Percentiles rank a stretch among this genome's conserved stretches.
Evolutionary conservation across 2,329 filamentous ascomycete genomes (phyloP).

Genomic region (Ascochyta fabae): DNA sequence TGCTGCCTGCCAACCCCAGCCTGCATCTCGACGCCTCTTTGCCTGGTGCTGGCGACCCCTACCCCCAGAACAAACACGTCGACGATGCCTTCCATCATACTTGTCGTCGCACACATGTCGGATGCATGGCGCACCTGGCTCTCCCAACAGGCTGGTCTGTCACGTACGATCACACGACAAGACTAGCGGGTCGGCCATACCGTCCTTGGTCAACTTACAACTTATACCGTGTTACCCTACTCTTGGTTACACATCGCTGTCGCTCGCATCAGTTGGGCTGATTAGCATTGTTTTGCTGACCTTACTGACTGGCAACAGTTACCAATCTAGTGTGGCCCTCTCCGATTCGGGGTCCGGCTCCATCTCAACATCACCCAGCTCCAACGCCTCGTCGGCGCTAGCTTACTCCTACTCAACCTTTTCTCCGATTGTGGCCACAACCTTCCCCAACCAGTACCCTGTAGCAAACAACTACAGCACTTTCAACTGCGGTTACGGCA

Average conservation of each 20-base stretch:
- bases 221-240: constrained; percentile 50
- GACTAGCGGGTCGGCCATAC: constrained; percentile 47
- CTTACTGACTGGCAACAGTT: constrained; percentile 55
- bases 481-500: constrained; percentile 46
- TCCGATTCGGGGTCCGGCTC: constrained; percentile 64
- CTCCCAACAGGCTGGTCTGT: constrained; percentile 49
- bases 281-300: constrained; percentile 38
- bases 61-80: constrained; percentile 51
- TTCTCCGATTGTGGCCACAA: constrained; percentile 38
- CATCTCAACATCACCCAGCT: constrained; percentile 59
- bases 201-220: constrained; percentile 46
- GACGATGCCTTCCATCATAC: constrained; percentile 44
- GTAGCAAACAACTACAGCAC: constrained; percentile 47
- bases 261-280: constrained; percentile 41
- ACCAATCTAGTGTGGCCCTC: constrained; percentile 57
- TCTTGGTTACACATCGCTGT: constrained; percentile 48
- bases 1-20: constrained; percentile 49
- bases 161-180: constrained; percentile 55
- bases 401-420: constrained; percentile 54
- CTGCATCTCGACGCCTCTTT: constrained; percentile 46
- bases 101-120: constrained; percentile 48
- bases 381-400: constrained; percentile 56
- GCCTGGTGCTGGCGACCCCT: constrained; percentile 47
- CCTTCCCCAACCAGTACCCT: constrained; percentile 43
- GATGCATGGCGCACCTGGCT: constrained; percentile 47